phyloP scores from a whole-genome alignment of 129 eudicot species.

The Kitagawia praeruptora region DNA sequence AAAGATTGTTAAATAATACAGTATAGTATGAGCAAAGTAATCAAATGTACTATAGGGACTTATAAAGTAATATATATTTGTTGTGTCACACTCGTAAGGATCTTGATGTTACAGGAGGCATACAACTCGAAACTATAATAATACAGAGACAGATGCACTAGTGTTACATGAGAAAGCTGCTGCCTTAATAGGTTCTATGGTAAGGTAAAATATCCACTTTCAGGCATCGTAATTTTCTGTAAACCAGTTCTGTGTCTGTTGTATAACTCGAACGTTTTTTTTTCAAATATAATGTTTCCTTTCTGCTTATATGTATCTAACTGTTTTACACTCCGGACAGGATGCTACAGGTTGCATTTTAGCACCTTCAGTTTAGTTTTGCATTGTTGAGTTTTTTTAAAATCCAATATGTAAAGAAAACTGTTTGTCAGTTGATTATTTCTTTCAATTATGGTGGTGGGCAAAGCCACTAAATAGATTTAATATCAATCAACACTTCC shows the following conservation, averaged over 20 bases:
- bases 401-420: constrained; percentile 1
- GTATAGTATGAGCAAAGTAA: neutral
- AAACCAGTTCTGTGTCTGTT: neutral
- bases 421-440: neutral
- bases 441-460: neutral
- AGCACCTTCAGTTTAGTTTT: neutral
- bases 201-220: constrained; percentile 35
- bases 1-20: neutral
- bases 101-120: constrained; percentile 43
- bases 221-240: neutral
- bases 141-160: constrained; percentile 28
- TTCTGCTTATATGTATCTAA: neutral
- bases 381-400: neutral
- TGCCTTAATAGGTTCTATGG: constrained; percentile 38
- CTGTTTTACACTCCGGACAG: neutral
- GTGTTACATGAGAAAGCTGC: constrained; percentile 51
- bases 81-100: constrained; percentile 2
- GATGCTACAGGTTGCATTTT: neutral
- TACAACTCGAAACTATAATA: constrained; percentile 30
- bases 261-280: neutral
- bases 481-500: neutral
- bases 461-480: neutral
- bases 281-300: neutral
- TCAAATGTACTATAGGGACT: neutral
- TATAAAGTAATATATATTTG: neutral